Evolutionary conservation across 768 basidiomycete genomes (phyloP), one percentile per base, ranked within the genome.

Genomic region (Hortiboletus campestris): DNA sequence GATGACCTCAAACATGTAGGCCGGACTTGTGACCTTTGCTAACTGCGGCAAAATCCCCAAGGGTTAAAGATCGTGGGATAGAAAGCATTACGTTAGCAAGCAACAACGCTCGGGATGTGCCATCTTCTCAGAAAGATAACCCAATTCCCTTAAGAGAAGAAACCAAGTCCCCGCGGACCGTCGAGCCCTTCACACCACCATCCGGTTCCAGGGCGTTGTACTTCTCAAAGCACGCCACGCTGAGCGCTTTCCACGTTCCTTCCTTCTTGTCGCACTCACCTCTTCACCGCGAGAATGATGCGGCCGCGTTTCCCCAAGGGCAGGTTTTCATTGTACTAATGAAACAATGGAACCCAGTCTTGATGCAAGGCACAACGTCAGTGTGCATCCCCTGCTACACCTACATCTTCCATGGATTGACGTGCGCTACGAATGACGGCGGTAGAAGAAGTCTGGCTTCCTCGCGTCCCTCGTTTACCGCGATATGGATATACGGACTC

Each of bases 251-350:
- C 52, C 57, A 46, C 55, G 50, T 56, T 61, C 53, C 48, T 57
- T 55, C 59, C 35, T 49, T 56, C 46, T 68, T 36, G 38, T 34
- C 41, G 20, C 38, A n/a, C 17, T 46, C 48, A 29, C 36, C 47
- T 53, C 43, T 46, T 57, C 59, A 48, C 48, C n/a, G 41, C 49
- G 28, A 52, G 55, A 51, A 53, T 44, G 56, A 51, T 43, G 25
- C 25, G 51, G 42, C 36, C 29, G 56, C 49, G 46, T 52, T 58
- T 51, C 46, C 49, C 47, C 45, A n/a, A 56, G 38, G 56, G 64
- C 56, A 65, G 65, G 67, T 41, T 60, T 65, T 68, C 67, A 68
- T 67, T 47, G 40, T 41, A 46, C 16, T 56, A 43, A 67, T 67
- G 64, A 69, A 52, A 43, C 49, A 65, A 67, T 63, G 57, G 67